Evolutionary conservation across 805 yeast genomes (phyloP).

Genomic region (Naumovozyma dairenensis): DNA sequence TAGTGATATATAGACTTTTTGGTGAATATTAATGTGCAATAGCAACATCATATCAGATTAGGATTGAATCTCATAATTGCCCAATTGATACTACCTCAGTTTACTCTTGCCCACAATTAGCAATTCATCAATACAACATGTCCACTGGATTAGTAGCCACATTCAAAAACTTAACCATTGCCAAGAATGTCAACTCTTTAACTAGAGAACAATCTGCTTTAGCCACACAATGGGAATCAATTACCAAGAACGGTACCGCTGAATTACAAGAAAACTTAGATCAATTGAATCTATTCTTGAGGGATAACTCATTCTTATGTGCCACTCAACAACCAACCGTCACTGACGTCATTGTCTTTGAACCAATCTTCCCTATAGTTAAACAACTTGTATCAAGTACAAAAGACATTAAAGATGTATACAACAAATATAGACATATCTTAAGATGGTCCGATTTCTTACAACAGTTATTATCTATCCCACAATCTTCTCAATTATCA

Average conservation of each 20-base stretch:
- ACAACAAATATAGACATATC: conserved; percentile 67
- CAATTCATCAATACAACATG: too few relatives aligned
- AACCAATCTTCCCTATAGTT: conserved; percentile 52
- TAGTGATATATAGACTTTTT: too few relatives aligned
- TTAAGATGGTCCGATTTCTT: conserved; percentile 87
- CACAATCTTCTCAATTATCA: conserved; percentile 45
- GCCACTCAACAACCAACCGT: conserved; percentile 52
- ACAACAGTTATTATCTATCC: conserved; percentile 55
- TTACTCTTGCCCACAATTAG: too few relatives aligned
- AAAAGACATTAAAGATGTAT: conserved; percentile 36
- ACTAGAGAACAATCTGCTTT: conserved; percentile 53
- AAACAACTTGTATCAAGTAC: conserved; percentile 43
- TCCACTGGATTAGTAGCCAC: conserved; percentile 24
- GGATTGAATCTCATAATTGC: too few relatives aligned
- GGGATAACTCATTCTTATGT: conserved; percentile 58
- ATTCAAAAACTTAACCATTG: conserved; percentile 20
- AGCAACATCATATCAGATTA: too few relatives aligned
- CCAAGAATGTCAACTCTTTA: conserved; percentile 23
- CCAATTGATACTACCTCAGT: too few relatives aligned
- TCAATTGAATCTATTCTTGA: conserved; percentile 62
- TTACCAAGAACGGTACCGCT: conserved; percentile 36
- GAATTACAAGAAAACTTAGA: conserved; percentile 45
- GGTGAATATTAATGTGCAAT: too few relatives aligned
- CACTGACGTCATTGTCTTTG: conserved; percentile 65
- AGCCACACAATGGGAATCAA: conserved; percentile 68